A percentile compares a stretch with the other conserved stretches of the same genome.
phyloP scores from a whole-genome alignment of 164 flowering plant genomes.

The Umbilicus rupestris region DNA sequence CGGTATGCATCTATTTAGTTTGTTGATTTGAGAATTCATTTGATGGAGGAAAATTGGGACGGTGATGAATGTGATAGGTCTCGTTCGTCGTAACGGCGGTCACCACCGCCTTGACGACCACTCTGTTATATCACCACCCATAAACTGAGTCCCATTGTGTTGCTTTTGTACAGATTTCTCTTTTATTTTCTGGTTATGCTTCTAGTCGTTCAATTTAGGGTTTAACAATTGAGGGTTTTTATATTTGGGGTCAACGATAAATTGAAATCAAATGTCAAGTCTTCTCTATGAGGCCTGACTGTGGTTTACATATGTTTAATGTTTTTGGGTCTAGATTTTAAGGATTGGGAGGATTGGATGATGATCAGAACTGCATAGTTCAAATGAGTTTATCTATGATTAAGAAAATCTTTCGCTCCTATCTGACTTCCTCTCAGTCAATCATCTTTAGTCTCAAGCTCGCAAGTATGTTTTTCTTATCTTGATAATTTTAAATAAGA shows the following conservation, averaged over 20 bases:
- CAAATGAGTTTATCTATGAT: background rate
- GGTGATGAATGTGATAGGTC: slow-evolving; percentile 4
- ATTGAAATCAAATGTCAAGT: too few relatives aligned
- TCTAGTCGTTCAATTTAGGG: too few relatives aligned
- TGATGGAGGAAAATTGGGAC: background rate
- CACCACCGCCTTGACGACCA: background rate
- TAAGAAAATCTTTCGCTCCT: slow-evolving; percentile 2
- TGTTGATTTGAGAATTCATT: background rate
- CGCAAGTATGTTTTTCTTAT: too few relatives aligned
- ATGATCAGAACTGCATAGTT: slow-evolving; percentile 8
- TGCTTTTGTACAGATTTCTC: background rate
- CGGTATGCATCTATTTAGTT: background rate
- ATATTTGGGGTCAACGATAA: too few relatives aligned
- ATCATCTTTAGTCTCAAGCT: background rate
- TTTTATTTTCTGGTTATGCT: too few relatives aligned
- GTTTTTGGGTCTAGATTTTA: background rate
- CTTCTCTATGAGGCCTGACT: slow-evolving; percentile 4
- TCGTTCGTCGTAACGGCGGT: slow-evolving; percentile 6
- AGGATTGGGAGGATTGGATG: background rate
- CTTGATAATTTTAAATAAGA: too few relatives aligned
- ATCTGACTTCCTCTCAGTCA: slow-evolving; percentile 4
- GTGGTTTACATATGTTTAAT: too few relatives aligned
- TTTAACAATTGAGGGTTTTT: too few relatives aligned
- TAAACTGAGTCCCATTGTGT: background rate
- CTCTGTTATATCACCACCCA: slow-evolving; percentile 6